Conservation (phyloP, 208 protist genomes). For the Leishmania arabica region DNA sequence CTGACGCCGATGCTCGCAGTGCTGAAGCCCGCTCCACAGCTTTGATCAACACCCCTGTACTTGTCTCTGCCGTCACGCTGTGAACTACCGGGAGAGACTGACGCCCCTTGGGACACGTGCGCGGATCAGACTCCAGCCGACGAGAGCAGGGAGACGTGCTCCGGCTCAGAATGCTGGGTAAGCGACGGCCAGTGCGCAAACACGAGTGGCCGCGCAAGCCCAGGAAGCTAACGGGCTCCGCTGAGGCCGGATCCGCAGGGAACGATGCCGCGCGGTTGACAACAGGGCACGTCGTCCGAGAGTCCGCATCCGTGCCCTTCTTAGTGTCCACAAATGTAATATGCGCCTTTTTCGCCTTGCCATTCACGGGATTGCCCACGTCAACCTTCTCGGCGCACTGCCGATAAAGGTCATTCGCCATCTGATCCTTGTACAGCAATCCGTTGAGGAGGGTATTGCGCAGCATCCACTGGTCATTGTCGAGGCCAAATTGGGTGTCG, state of each 20-base stretch:
- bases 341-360: slow-evolving; percentile 35
- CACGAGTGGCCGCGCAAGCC: slow-evolving; percentile 56
- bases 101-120: slow-evolving; percentile 57
- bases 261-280: slow-evolving; percentile 41
- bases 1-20: slow-evolving; percentile 11
- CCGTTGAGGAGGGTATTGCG: slow-evolving; percentile 91
- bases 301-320: slow-evolving; percentile 58
- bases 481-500: slow-evolving; percentile 77
- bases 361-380: slow-evolving; percentile 37
- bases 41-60: slow-evolving; percentile 10
- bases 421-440: slow-evolving; percentile 69
- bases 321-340: slow-evolving; percentile 84
- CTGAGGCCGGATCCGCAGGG: slow-evolving; percentile 38
- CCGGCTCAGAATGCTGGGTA: slow-evolving; percentile 76
- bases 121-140: slow-evolving; percentile 62
- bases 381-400: slow-evolving; percentile 68
- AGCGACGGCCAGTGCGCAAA: slow-evolving; percentile 44
- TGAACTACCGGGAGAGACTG: slow-evolving; percentile 50
- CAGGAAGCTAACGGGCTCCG: slow-evolving; percentile 39
- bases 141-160: slow-evolving; percentile 67
- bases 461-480: slow-evolving; percentile 94
- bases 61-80: slow-evolving; percentile 14
- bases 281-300: slow-evolving; percentile 46
- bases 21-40: slow-evolving; percentile 14
- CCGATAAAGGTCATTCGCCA: slow-evolving; percentile 66